A percentile compares a stretch with the other conserved stretches of the same genome.
phyloP scores from a whole-genome alignment of 768 basidiomycete genomes.

The Phylloporus sp. region DNA sequence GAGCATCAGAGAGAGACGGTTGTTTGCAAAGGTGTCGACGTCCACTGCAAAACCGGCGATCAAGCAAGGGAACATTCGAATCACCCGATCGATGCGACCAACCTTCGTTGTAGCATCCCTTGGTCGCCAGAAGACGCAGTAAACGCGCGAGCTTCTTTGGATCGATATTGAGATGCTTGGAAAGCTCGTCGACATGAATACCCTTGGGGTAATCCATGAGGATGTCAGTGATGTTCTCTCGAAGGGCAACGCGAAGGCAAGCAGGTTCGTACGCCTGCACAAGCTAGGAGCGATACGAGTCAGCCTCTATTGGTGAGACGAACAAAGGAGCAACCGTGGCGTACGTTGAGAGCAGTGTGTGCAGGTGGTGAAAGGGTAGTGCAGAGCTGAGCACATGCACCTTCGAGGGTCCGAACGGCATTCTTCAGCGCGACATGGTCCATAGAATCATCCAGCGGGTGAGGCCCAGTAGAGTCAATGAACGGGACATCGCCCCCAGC shows the following conservation, averaged over 20 bases:
- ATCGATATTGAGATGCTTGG: slow-evolving; percentile 19
- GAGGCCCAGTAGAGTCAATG: slow-evolving; percentile 31
- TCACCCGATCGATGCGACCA: not conserved
- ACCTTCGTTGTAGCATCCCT: slow-evolving; percentile 33
- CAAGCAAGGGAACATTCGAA: not conserved
- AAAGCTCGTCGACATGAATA: slow-evolving; percentile 29
- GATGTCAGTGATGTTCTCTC: slow-evolving; percentile 28
- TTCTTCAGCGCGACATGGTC: slow-evolving; percentile 23
- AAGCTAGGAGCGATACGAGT: slow-evolving; percentile 7
- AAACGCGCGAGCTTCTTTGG: slow-evolving; percentile 28
- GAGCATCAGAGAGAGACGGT: slow-evolving; percentile 29
- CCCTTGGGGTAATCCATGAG: slow-evolving; percentile 27
- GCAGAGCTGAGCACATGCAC: slow-evolving; percentile 34
- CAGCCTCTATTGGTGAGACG: not conserved
- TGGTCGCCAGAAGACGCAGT: slow-evolving; percentile 27
- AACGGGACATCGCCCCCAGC: slow-evolving; percentile 26
- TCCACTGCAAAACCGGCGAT: slow-evolving; percentile 19
- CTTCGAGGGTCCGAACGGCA: slow-evolving; percentile 30
- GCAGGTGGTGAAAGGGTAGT: slow-evolving; percentile 31
- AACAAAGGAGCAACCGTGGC: not conserved
- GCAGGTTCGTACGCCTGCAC: slow-evolving; percentile 27
- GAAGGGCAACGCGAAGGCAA: slow-evolving; percentile 26
- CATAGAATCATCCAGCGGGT: slow-evolving; percentile 32
- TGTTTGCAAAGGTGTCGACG: slow-evolving; percentile 31
- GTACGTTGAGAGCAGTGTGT: slow-evolving; percentile 29